A percentile compares a stretch with the other conserved stretches of the same genome.
Evolutionary conservation across 208 protist species (phyloP).

Genomic region (Trypanosoma avium): DNA sequence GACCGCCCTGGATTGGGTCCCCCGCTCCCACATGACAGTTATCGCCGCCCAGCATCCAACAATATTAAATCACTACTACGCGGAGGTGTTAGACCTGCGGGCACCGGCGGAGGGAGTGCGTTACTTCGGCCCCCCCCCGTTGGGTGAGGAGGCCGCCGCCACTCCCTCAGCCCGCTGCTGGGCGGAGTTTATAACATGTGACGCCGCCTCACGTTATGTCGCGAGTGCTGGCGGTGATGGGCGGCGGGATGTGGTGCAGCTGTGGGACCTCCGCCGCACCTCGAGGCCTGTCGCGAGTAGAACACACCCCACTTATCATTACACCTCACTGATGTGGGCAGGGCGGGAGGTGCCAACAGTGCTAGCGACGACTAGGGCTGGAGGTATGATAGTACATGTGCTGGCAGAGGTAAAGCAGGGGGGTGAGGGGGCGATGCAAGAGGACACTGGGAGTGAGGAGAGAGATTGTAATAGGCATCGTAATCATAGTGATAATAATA

Average conservation of each 20-base stretch:
- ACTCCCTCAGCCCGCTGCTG: conserved; percentile 38
- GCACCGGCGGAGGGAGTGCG: conserved; percentile 43
- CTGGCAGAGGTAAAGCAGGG: conserved; percentile 25
- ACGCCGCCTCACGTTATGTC: conserved; percentile 55
- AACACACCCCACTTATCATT: conserved; percentile 32
- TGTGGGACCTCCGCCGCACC: conserved; percentile 73
- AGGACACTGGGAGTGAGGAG: no score
- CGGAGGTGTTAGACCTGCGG: conserved; percentile 69
- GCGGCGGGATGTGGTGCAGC: conserved; percentile 56
- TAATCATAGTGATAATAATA: no score
- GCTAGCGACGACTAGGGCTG: conserved; percentile 43
- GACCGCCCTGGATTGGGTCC: conserved; percentile 71
- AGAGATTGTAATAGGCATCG: no score
- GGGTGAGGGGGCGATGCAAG: neutral
- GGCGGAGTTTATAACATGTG: conserved; percentile 66
- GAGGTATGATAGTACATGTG: conserved; percentile 40
- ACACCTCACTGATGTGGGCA: conserved; percentile 71
- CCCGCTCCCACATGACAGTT: conserved; percentile 52
- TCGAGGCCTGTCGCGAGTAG: conserved; percentile 36
- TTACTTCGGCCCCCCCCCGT: conserved; percentile 52
- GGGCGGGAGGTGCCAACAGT: conserved; percentile 35
- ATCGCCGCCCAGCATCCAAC: conserved; percentile 50
- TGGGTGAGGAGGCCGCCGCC: conserved; percentile 12
- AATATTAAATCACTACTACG: no score
- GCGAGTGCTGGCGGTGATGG: conserved; percentile 44